Conservation (phyloP, 257 asterid species). For the Sherardia arvensis region DNA sequence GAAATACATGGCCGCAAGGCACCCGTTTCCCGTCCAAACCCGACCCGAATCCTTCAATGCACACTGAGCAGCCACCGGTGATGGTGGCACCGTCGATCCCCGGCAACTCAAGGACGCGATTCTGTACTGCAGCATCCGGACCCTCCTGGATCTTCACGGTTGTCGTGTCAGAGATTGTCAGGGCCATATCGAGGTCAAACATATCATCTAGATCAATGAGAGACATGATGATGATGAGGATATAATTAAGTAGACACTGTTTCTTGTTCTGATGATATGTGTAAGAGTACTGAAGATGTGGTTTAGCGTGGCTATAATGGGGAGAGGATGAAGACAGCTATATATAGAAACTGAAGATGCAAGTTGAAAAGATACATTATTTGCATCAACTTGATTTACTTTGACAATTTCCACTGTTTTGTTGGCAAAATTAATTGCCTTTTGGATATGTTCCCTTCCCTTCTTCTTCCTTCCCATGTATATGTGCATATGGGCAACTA, state of each 20-base stretch:
- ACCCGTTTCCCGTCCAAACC: slow-evolving; percentile 11
- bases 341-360: not conserved
- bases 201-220: slow-evolving; percentile 11
- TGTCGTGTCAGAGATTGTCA: slow-evolving; percentile 5
- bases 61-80: slow-evolving; percentile 18
- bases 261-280: not conserved
- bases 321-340: not conserved
- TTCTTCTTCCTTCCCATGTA: not conserved
- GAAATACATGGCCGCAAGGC: slow-evolving; percentile 28
- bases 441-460: not conserved
- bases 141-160: not conserved
- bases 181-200: slow-evolving; percentile 26
- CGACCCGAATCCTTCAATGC: slow-evolving; percentile 25
- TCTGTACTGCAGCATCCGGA: not conserved
- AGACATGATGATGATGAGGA: not conserved
- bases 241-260: not conserved
- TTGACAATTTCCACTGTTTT: not conserved
- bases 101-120: slow-evolving; percentile 7
- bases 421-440: not conserved
- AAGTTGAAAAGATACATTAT: not conserved
- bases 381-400: not conserved
- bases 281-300: not conserved
- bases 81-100: not conserved
- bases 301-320: not conserved
- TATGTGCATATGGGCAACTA: not conserved